Base-by-base conservation (phyloP, 2,329 filamentous ascomycete genomes). In the Cladosporium oxysporum region DNA sequence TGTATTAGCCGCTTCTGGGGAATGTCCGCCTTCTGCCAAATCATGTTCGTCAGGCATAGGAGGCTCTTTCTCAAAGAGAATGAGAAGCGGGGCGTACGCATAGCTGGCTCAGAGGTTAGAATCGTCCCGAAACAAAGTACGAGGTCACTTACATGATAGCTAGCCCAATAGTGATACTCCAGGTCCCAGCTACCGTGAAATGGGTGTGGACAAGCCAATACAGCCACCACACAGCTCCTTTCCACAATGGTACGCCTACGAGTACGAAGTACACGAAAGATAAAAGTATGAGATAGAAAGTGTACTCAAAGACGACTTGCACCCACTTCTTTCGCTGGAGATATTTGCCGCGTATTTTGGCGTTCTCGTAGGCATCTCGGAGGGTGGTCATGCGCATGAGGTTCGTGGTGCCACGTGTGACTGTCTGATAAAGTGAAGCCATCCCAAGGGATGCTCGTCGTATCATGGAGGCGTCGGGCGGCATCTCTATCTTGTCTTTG, bases 201-300 rank as follows among this genome's bases (percentile, higher is more conserved):
- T 12, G 26, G 1, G 26, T 52, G 4, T 52, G 4, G 7, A 52
- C 49, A 16, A 52, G 1, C 21, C 23, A 52, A 8, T 52, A 52
- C 10, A 52, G 6, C 4, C 11, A 52, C 49, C 21, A 28, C 8
- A 52, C 49, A 14, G 77, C 75, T 6, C 82, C 82, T 5, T 78
- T 78, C 82, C 82, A 83, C 2, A 83, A 66, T 0, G 82, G 81
- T 61, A 78, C 64, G 4, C 81, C 81, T 12, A 83, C 70, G 1
- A 83, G 72, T 21, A 82, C 78, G 23, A 83, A 81, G 66, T 83
- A 83, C 31, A 81, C 71, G 64, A 82, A 79, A 12, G 71, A 72
- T 2, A 79, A 18, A 52, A 79, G 68, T 8, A 80, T 29, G 1
- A 74, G 41, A 59, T 82, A 82, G 31, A 79, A 69, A 33, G 71